Base-by-base conservation (phyloP, 352 stramenopile genomes). In the Phytophthora nicotianae region DNA sequence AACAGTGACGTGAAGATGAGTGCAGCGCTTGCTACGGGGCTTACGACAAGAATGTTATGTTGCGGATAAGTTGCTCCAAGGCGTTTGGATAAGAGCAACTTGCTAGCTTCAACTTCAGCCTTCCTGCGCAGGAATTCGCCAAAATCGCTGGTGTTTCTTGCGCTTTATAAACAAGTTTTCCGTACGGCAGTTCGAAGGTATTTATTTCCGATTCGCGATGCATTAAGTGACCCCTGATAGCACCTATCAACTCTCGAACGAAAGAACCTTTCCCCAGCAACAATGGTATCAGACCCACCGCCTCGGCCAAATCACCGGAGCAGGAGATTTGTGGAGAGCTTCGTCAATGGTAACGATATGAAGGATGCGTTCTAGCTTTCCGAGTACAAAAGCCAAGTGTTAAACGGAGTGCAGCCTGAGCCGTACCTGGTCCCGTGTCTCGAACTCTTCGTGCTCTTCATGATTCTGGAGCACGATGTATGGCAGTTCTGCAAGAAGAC, bases 401-500 rank as follows among this genome's bases (percentile, higher is more conserved):
- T 97, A 23, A 88, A 79, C 37, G 91, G 90, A 42, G 83, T 97
- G 24, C 33, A 68, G 58, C 73, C 75, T 11, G 96, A 99, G 85
- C 97, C 96, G 41, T 90, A 98, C 37, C 80, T 99, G 3, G 77
- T 81, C 24, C 94, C 98, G 71, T 99, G 99, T 74, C 95, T 95
- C 33, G 90, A 97, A 70, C 85, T 96, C 10, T 99, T 98, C 75
- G 96, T 99, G 61, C 80, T 99, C 20, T 99, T 99, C 82, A 96
- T 96, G 11, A 99, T 99, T 81, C 83, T 98, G 75, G 88, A 99
- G 69, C 80, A 88, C 42, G 95, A 99, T 9, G 92, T 98, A 74
- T 99, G 97, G 97, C 73, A 96, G 53, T 99, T 99, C 93, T 99
- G 99, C 91, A 99, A 99, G 86, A 98, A 99, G 67, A 96, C 97